Conservation (phyloP, 495 filamentous ascomycete genomes). For the Durotheca rogersii region DNA sequence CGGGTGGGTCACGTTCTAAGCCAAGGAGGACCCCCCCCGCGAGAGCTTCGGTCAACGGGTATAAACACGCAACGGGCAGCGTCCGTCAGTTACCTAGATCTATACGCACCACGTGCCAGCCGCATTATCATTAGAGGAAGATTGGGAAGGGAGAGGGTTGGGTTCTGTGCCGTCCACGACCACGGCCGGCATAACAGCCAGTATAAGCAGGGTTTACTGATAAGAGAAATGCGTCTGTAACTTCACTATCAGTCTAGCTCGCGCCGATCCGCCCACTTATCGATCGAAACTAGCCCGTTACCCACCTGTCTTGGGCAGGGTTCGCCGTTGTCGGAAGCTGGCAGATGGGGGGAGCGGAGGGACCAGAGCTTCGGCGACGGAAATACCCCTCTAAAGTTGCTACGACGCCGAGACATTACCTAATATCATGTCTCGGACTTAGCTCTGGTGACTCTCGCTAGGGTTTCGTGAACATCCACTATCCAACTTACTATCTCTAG, state of each 20-base stretch:
- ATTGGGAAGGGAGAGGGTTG: no score
- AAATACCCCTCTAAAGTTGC: constrained; percentile 14
- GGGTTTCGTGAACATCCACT: neutral
- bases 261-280: no score
- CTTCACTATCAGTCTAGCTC: neutral
- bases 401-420: neutral
- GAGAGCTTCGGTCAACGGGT: no score
- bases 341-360: neutral
- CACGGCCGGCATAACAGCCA: no score
- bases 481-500: no score
- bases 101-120: no score
- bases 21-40: no score
- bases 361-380: neutral
- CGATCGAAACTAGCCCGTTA: no score
- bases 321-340: constrained; percentile 21
- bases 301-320: neutral
- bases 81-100: no score
- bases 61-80: no score
- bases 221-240: neutral
- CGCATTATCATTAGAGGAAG: no score
- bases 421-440: neutral
- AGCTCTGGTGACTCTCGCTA: neutral
- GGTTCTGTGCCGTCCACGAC: neutral
- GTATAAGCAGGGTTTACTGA: neutral
- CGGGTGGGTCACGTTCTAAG: no score